Percentiles rank a stretch among this genome's conserved stretches.
These are phyloP conservation scores for Xylaria flabelliformis DNA, from an alignment of 495 filamentous ascomycete genomes.

Conservation along the genomic window DNA sequence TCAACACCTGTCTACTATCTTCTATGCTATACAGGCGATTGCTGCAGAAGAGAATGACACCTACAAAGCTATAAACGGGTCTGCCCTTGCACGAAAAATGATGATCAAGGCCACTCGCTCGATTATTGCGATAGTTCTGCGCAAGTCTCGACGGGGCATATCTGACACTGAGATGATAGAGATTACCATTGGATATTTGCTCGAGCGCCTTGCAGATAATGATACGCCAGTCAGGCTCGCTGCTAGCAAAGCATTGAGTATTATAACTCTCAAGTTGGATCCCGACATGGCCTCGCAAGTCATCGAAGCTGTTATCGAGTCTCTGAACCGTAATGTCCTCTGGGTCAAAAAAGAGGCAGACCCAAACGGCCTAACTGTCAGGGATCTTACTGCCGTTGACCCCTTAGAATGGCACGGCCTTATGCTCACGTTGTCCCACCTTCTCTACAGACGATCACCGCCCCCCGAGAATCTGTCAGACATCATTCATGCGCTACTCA, in stretches of 20 bases:
- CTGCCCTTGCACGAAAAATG: constrained; percentile 77
- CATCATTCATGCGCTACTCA: constrained; percentile 72
- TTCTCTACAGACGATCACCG: constrained; percentile 79
- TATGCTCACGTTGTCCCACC: constrained; percentile 83
- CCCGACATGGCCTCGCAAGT: constrained; percentile 81
- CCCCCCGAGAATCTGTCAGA: constrained; percentile 68
- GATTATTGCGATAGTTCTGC: constrained; percentile 67
- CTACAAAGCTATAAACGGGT: constrained; percentile 61
- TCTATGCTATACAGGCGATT: constrained; percentile 57
- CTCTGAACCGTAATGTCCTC: constrained; percentile 78
- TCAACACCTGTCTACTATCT: constrained; percentile 51
- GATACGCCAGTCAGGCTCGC: constrained; percentile 89
- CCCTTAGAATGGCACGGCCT: constrained; percentile 90
- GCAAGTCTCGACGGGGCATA: constrained; percentile 48
- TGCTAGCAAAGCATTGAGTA: constrained; percentile 89
- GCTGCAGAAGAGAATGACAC: constrained; percentile 45
- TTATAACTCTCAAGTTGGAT: constrained; percentile 80
- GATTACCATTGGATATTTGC: constrained; percentile 72
- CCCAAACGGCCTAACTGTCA: constrained; percentile 45
- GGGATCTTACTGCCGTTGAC: constrained; percentile 75
- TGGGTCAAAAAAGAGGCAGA: constrained; percentile 53
- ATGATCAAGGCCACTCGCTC: constrained; percentile 83
- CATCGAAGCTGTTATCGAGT: constrained; percentile 80
- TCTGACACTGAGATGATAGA: constrained; percentile 66
- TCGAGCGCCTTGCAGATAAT: constrained; percentile 74